These are phyloP conservation scores for Penicillium brasilianum DNA, from an alignment of 2,329 filamentous ascomycete genomes.

Conservation along the genomic window DNA sequence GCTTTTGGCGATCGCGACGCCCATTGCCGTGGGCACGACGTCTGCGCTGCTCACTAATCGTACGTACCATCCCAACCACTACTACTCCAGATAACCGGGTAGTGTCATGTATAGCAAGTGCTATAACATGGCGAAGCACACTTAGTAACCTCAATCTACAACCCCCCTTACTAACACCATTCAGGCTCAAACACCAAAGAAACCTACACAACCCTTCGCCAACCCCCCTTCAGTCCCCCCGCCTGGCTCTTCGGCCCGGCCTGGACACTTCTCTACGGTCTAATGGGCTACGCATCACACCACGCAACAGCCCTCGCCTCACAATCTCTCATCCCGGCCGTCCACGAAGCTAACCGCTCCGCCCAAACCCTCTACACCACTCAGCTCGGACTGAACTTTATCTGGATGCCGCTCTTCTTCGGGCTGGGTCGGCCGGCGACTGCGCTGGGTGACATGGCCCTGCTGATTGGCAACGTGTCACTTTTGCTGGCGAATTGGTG, in stretches of 20 bases:
- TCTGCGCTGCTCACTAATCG: slow-evolving; percentile 40
- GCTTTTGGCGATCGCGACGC: slow-evolving; percentile 36
- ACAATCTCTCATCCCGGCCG: slow-evolving; percentile 60
- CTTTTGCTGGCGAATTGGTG: slow-evolving; percentile 80
- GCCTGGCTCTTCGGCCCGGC: slow-evolving; percentile 63
- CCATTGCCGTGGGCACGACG: slow-evolving; percentile 32
- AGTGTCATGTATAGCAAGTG: neutral
- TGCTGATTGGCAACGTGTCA: slow-evolving; percentile 71
- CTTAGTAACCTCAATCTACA: neutral
- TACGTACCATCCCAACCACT: slow-evolving; percentile 27
- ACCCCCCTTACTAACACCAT: neutral
- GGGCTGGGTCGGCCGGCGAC: slow-evolving; percentile 72
- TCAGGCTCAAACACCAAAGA: slow-evolving; percentile 41
- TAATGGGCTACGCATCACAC: slow-evolving; percentile 90
- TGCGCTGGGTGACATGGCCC: slow-evolving; percentile 75
- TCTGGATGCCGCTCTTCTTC: slow-evolving; percentile 96
- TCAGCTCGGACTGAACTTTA: slow-evolving; percentile 81
- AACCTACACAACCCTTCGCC: slow-evolving; percentile 45
- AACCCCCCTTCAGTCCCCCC: slow-evolving; percentile 61
- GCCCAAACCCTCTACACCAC: slow-evolving; percentile 82
- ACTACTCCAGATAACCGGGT: too few species aligned
- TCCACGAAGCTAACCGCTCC: slow-evolving; percentile 65
- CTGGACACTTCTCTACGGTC: slow-evolving; percentile 63
- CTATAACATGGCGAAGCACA: too few species aligned
- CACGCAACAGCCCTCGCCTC: slow-evolving; percentile 71